Evolutionary conservation across 805 yeast species (phyloP).

Genomic region (Peterozyma xylosa): DNA sequence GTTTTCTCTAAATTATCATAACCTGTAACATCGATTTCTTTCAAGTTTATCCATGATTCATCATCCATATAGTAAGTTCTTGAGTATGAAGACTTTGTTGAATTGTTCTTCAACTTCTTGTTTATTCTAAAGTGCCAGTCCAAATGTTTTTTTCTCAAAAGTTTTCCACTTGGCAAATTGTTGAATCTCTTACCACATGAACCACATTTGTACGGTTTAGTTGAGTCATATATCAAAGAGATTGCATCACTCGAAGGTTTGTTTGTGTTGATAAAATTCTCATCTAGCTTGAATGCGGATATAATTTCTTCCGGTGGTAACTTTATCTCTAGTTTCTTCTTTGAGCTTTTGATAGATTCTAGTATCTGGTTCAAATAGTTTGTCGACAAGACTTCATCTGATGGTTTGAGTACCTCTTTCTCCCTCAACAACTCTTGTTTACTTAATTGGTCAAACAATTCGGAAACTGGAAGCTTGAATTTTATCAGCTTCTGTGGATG

Average conservation of each 20-base stretch:
- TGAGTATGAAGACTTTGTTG: slow-evolving; percentile 49
- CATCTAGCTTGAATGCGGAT: slow-evolving; percentile 14
- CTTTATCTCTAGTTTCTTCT: too few relatives aligned
- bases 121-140: slow-evolving; percentile 97
- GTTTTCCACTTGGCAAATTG: slow-evolving; percentile 43
- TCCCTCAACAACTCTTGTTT: too few relatives aligned
- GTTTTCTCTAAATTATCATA: slow-evolving; percentile 15
- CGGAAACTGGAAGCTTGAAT: too few relatives aligned
- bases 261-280: slow-evolving; percentile 30
- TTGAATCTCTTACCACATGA: slow-evolving; percentile 85
- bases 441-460: too few relatives aligned
- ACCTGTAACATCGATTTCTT: slow-evolving; percentile 57
- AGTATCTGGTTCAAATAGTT: too few relatives aligned
- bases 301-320: too few relatives aligned
- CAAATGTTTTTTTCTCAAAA: slow-evolving; percentile 49
- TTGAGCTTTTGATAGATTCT: too few relatives aligned
- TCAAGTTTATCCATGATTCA: slow-evolving; percentile 65
- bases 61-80: slow-evolving; percentile 78
- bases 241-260: slow-evolving; percentile 24
- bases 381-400: too few relatives aligned
- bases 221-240: slow-evolving; percentile 37
- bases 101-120: slow-evolving; percentile 54
- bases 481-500: too few relatives aligned
- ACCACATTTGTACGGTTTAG: slow-evolving; percentile 73
- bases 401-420: too few relatives aligned